Evolutionary conservation across 108 stramenopile genomes (phyloP), one percentile per base, ranked within the genome.

Genomic region (Cyclostephanos invisitatus): DNA sequence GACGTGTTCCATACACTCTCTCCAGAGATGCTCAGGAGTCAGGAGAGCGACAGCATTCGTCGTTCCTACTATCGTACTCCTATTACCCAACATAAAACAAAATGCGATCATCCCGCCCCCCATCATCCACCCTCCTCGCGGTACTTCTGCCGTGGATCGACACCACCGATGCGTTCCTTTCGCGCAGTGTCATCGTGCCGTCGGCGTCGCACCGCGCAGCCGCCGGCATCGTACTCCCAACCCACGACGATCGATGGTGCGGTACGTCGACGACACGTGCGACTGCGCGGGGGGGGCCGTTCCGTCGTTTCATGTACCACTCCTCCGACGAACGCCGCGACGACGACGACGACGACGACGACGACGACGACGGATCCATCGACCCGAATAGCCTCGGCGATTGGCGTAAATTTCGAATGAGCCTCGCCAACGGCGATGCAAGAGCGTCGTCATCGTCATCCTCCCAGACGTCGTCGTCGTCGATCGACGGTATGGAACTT

Each of bases 401-500:
- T 36, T 71, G 70, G 70, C 27, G 70, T 18, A 18, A n/a, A 47
- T 71, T 71, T 35, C 59, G 70, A 62, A 71, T 67, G 66, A 67
- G 55, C 44, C 67, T 91, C 10, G 72, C 82, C 29, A 66, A 74
- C 36, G 47, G 55, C 3, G 47, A 48, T 38, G 21, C 69, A 1
- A 20, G 65, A 29, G 57, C 29, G 51, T 54, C 29, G 37, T 20
- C 37, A 15, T 57, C 28, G 8, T 28, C 22, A 8, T 6, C 67
- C 12, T 38, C 59, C 9, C 22, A 64, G 14, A 1, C 55, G 7
- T 25, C 25, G 7, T 25, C 68, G 12, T 24, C 25, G 17, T 59
- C 59, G 14, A 59, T 77, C 40, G 74, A 70, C 55, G 78, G 73
- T 9, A 75, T 80, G 32, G 70, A 65, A 55, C 28, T 80, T 32